A percentile compares a stretch with the other conserved stretches of the same genome.
phyloP scores from a whole-genome alignment of 352 stramenopile species.

The Lagenidium sp. region DNA sequence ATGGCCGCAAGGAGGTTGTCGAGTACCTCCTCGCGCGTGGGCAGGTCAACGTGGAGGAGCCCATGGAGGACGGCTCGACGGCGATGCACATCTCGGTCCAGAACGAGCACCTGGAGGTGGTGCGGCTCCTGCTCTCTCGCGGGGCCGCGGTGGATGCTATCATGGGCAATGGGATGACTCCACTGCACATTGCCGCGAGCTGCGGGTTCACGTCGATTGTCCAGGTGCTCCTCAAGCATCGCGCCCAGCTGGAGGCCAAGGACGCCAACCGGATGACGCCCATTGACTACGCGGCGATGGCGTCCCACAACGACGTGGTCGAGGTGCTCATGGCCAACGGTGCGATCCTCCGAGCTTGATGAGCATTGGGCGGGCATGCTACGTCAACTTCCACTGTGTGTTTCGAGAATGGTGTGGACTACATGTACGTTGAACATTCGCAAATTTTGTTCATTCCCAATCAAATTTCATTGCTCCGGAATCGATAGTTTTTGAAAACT shows the following conservation, averaged over 20 bases:
- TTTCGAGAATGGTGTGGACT: no score
- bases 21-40: slow-evolving; percentile 8
- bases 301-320: slow-evolving; percentile 16
- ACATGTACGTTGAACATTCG: no score
- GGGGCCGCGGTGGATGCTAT: slow-evolving; percentile 35
- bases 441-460: no score
- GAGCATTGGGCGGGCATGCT: no score
- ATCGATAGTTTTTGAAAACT: no score
- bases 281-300: slow-evolving; percentile 19
- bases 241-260: slow-evolving; percentile 15
- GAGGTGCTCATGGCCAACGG: slow-evolving; percentile 20
- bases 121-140: slow-evolving; percentile 48
- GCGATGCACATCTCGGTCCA: slow-evolving; percentile 57
- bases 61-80: slow-evolving; percentile 15
- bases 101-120: slow-evolving; percentile 52
- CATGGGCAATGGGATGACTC: slow-evolving; percentile 10
- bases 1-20: slow-evolving; percentile 14
- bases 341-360: slow-evolving; percentile 15
- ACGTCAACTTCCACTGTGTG: no score
- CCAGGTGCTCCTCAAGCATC: slow-evolving; percentile 9
- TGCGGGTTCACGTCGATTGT: slow-evolving; percentile 8
- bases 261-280: slow-evolving; percentile 23
- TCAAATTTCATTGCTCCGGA: no score
- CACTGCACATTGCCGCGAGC: slow-evolving; percentile 17
- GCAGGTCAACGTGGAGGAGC: slow-evolving; percentile 7